phyloP scores from a whole-genome alignment of 2,329 filamentous ascomycete genomes.

The Davidsoniella australis region DNA sequence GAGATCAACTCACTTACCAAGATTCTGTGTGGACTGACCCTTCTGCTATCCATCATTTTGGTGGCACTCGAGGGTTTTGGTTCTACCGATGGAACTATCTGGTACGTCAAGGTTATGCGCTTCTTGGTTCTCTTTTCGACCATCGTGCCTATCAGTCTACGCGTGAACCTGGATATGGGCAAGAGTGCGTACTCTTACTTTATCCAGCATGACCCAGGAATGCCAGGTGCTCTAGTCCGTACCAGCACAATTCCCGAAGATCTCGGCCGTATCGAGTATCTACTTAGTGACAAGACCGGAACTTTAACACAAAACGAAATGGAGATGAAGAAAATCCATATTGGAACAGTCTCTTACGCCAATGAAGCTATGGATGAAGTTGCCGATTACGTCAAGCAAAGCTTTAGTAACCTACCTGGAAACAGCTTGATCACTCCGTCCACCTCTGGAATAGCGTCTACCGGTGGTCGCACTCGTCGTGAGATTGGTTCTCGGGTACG shows the following conservation, averaged over 20 bases:
- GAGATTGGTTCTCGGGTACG: conserved; percentile 89
- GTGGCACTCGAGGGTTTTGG: conserved; percentile 76
- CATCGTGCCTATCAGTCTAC: conserved; percentile 90
- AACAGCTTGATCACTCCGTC: conserved; percentile 55
- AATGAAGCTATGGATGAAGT: conserved; percentile 99
- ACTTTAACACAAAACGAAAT: conserved; percentile 96
- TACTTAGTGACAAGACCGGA: conserved; percentile 95
- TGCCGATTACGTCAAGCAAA: conserved; percentile 65
- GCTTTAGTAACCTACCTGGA: conserved; percentile 39
- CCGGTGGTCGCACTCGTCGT: conserved; percentile 64
- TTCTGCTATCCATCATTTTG: conserved; percentile 70
- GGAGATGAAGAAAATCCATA: conserved; percentile 97
- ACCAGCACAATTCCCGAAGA: conserved; percentile 98
- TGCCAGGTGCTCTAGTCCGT: conserved; percentile 79
- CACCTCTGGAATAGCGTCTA: conserved; percentile 27
- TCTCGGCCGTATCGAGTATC: conserved; percentile 84
- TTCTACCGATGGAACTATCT: conserved; percentile 46
- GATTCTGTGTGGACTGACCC: conserved; percentile 77
- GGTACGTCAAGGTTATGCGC: conserved; percentile 97
- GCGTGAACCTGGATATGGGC: conserved; percentile 92
- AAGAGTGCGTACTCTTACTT: conserved; percentile 94
- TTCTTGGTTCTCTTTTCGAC: conserved; percentile 98
- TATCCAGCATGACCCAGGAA: conserved; percentile 80
- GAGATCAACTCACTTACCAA: conserved; percentile 97
- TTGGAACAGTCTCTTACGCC: conserved; percentile 93